Conservation (phyloP, 164 flowering plant species). For the Cinnamomum micranthum region DNA sequence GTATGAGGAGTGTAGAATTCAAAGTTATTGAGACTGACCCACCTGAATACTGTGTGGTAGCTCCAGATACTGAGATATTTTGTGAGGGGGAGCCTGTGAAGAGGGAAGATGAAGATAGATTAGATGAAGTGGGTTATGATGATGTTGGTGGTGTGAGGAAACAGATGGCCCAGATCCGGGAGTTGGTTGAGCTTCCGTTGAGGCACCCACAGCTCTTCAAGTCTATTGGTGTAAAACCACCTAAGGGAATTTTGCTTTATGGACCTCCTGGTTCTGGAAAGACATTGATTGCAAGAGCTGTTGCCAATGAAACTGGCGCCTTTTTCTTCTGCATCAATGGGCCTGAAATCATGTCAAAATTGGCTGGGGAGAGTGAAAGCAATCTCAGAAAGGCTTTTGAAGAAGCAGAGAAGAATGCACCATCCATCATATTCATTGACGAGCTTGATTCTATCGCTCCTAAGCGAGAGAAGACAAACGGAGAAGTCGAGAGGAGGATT, state of each 20-base stretch:
- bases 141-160: conserved; percentile 97
- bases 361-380: conserved; percentile 93
- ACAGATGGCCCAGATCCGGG: conserved; percentile 92
- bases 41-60: conserved; percentile 81
- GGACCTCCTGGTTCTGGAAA: conserved; percentile 98
- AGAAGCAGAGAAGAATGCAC: conserved; percentile 90
- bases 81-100: conserved; percentile 86
- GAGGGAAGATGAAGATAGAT: conserved; percentile 78
- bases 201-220: conserved; percentile 88
- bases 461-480: conserved; percentile 80
- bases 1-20: conserved; percentile 88
- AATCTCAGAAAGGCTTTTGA: conserved; percentile 87
- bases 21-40: conserved; percentile 90
- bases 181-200: conserved; percentile 77
- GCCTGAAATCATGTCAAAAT: conserved; percentile 86
- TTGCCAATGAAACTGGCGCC: conserved; percentile 92
- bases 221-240: conserved; percentile 87
- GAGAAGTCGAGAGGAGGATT: conserved; percentile 85
- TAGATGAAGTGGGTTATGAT: conserved; percentile 84
- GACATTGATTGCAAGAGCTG: conserved; percentile 83
- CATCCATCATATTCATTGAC: conserved; percentile 77
- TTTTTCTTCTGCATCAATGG: conserved; percentile 89
- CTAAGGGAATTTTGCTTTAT: conserved; percentile 80
- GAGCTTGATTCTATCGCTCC: conserved; percentile 90
- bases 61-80: conserved; percentile 86